A percentile compares a stretch with the other conserved stretches of the same genome.
phyloP scores from a whole-genome alignment of 1,139 yeast species.

The Geotrichum phurueaensis region DNA sequence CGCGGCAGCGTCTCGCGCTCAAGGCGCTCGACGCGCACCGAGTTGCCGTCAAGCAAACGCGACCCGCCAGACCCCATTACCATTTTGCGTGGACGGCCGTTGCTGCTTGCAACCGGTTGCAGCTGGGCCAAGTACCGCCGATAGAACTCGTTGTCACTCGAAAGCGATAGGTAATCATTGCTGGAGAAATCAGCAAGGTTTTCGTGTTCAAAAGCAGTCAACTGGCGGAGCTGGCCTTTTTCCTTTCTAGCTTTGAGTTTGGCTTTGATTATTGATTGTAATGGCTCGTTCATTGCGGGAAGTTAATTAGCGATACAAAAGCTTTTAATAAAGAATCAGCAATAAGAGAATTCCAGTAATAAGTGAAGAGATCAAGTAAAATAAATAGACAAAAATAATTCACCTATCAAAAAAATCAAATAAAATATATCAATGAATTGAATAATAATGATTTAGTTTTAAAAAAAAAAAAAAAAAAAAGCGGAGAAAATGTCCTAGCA shows the following conservation, averaged over 20 bases:
- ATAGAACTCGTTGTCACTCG: conserved; percentile 15
- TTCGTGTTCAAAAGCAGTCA: conserved; percentile 6
- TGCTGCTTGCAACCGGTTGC: not conserved
- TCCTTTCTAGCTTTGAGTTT: not conserved
- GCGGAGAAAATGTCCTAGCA: not conserved
- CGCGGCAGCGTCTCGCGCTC: conserved; percentile 21
- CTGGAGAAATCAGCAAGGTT: conserved; percentile 26
- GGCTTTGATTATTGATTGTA: not conserved
- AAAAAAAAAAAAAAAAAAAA: not conserved
- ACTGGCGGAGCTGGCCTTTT: conserved; percentile 10
- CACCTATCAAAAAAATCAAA: too few relatives aligned
- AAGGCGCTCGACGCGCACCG: conserved; percentile 22
- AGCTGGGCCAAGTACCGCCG: conserved; percentile 18
- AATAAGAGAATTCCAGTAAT: too few relatives aligned
- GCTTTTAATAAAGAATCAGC: too few relatives aligned
- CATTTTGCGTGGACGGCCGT: not conserved
- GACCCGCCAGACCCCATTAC: conserved; percentile 30
- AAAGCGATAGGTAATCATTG: conserved; percentile 27
- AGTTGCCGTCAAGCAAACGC: conserved; percentile 30
- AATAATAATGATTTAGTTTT: too few relatives aligned
- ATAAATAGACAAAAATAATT: too few relatives aligned
- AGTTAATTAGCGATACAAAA: not conserved
- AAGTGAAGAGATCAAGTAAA: too few relatives aligned
- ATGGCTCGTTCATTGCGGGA: not conserved
- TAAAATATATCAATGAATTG: too few relatives aligned